Percentiles rank a stretch among this genome's conserved stretches.
Conservation (phyloP, 352 stramenopile species). For the Pythium phragmitis region DNA sequence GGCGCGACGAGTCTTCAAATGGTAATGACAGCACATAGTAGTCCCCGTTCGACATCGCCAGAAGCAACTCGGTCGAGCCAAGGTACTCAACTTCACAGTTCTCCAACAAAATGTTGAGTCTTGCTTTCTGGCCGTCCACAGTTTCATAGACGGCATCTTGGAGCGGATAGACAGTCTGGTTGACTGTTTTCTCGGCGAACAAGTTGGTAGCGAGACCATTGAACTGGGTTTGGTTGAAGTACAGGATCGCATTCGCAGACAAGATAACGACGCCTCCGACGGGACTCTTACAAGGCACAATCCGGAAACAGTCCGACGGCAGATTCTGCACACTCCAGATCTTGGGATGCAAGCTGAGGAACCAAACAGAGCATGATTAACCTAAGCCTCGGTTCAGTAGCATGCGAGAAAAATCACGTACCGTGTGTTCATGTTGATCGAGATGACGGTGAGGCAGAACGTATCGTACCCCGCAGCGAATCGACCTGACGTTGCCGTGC, state of each 20-base stretch:
- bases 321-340: slow-evolving; percentile 86
- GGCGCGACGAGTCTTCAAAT: slow-evolving; percentile 48
- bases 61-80: slow-evolving; percentile 63
- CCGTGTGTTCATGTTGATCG: slow-evolving; percentile 86
- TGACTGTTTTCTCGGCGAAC: slow-evolving; percentile 77
- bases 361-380: background rate
- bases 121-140: slow-evolving; percentile 40
- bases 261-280: slow-evolving; percentile 77
- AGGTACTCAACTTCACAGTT: slow-evolving; percentile 73
- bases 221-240: slow-evolving; percentile 90
- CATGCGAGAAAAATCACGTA: slow-evolving; percentile 18
- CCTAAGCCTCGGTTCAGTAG: background rate
- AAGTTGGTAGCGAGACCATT: slow-evolving; percentile 67
- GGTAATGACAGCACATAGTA: slow-evolving; percentile 66
- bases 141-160: slow-evolving; percentile 66
- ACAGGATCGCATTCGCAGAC: slow-evolving; percentile 78
- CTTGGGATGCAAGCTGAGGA: slow-evolving; percentile 66
- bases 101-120: slow-evolving; percentile 60
- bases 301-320: slow-evolving; percentile 70
- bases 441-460: slow-evolving; percentile 82
- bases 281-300: slow-evolving; percentile 71
- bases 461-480: slow-evolving; percentile 77
- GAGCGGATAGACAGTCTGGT: slow-evolving; percentile 66
- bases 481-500: slow-evolving; percentile 62
- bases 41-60: slow-evolving; percentile 57